Evolutionary conservation across 2,329 filamentous ascomycete species (phyloP), one percentile per base, ranked within the genome.

Genomic region (Phialophora tarda): DNA sequence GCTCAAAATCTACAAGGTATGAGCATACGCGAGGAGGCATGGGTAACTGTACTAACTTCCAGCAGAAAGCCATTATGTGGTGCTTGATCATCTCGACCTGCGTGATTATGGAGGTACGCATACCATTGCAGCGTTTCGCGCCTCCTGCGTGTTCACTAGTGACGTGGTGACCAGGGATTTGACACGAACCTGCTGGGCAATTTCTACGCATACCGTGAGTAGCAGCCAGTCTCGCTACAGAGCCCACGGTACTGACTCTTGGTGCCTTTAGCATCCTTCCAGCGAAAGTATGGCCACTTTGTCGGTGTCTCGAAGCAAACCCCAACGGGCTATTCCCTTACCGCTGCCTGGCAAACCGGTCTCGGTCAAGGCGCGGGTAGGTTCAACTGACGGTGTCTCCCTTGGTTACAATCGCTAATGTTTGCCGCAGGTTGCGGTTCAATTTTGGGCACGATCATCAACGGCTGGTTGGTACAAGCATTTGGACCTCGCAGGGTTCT

Each of bases 371-470:
- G 51, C 17, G 21, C 23, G 11, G 56, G 56, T 59, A 28, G 7
- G 48, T 34, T 58, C 32, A 48, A 17, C 21, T 17, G 24, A 28
- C 23, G 2, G 12, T 21, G 11, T 23, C 17, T 24, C 26, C 26
- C 30, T 11, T 14, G 4, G 24, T 10, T 23, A 30, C 17, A 4
- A 30, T 50, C n/a, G 30, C 23, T 54, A 50, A 63, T 17, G n/a
- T 12, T 10, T 17, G 4, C 26, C 17, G 11, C 32, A 67, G 83
- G 88, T 75, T 88, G 89, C 69, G 86, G 82, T 62, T 86, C 90
- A 72, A 82, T 82, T n/a, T 80, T 84, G 59, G 75, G 83, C 6
- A 84, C 84, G 1, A 85, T 83, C 0, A 76, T 79, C 1, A 77
- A 80, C 0, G 84, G 83, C 2, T 86, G 84, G 84, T 76, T 76